Evolutionary conservation across 179 eudicot genomes (phyloP).

Genomic region (Vitellaria paradoxa): DNA sequence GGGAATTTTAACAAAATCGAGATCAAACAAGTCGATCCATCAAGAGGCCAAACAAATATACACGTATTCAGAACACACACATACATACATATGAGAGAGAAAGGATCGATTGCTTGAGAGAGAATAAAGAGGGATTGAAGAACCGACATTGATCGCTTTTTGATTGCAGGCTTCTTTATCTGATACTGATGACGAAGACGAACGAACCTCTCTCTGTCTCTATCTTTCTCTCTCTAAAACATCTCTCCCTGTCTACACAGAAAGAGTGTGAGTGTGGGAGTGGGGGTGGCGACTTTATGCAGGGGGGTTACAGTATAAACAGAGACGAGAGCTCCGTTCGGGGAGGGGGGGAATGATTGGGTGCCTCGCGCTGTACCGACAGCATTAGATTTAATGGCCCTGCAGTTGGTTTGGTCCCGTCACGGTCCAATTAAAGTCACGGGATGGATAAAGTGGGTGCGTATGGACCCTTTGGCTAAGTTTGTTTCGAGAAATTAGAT

Average conservation of each 20-base stretch:
- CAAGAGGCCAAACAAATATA: background rate
- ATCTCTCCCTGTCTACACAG: slow-evolving; percentile 9
- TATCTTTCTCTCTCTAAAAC: slow-evolving; percentile 12
- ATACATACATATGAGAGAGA: slow-evolving; percentile 1
- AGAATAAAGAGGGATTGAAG: slow-evolving; percentile 23
- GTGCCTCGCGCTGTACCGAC: background rate
- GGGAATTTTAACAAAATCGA: background rate
- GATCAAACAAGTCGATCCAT: slow-evolving; percentile 10
- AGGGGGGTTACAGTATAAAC: slow-evolving; percentile 1
- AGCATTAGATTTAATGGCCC: background rate
- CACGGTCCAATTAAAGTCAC: slow-evolving; percentile 12
- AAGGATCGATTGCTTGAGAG: slow-evolving; percentile 16
- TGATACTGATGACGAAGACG: background rate
- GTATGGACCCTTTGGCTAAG: no score
- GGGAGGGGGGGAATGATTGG: background rate
- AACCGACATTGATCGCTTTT: slow-evolving; percentile 44
- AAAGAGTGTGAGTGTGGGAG: background rate
- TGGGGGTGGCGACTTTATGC: slow-evolving; percentile 17
- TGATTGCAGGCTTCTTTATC: slow-evolving; percentile 10
- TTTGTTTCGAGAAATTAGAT: no score
- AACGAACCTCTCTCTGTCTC: slow-evolving; percentile 5
- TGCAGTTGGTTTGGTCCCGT: background rate
- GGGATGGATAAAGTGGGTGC: background rate
- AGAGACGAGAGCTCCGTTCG: slow-evolving; percentile 20
- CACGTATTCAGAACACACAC: background rate